Evolutionary conservation across 2,329 filamentous ascomycete species (phyloP), one percentile per base, ranked within the genome.

Genomic region (Myotisia sp.): DNA sequence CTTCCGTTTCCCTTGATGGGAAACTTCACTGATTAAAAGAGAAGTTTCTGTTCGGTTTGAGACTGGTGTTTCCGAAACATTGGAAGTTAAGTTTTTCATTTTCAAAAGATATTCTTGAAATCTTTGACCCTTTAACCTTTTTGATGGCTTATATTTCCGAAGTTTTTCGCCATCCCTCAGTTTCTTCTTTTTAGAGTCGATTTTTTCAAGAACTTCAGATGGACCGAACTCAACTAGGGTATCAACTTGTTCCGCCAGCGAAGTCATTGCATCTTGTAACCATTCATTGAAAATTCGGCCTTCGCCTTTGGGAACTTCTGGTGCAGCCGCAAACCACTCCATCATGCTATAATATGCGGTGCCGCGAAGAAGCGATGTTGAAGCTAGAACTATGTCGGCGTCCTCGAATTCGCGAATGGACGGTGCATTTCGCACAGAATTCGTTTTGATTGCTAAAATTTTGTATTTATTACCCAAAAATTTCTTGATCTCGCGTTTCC

Each of bases 321-420:
- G 60, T 40, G 64, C 52, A 3, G 63, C 70, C 4, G 65, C 54
- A 37, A 74, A 67, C 9, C 52, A 46, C 6, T 68, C 64, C 19
- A 77, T 44, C 13, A 56, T 54, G 1, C 59, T 45, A 19, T 68
- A 59, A 39, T 78, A 79, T 0, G 43, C 37, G 0, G 56, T 46
- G 4, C 56, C 55, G 1, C 58, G 55, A 17, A 76, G 57, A 0
- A 77, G 34, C 1, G 47, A 51, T 51, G 64, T 70, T n/a, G 64
- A 62, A 3, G 70, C 54, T 14, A 79, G 53, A 18, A 79, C 56
- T 26, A 78, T 68, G 29, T 65, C 62, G 2, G 70, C 67, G 1
- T 56, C 40, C 31, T 55, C 44, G 3, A 78, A 54, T 6, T 65
- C 48, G 1, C 52, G 36, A 16, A 74, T 56, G 0, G 51, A 62